Conservation (phyloP, 345 rosid genomes). For the thale cress (Arabidopsis thaliana) region TAIR10.1 NC_003071.7:11402501-11403000, state of each 20-base stretch:
- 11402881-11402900: slow-evolving; percentile 18
- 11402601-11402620: slow-evolving; percentile 96
- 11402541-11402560: slow-evolving; percentile 74
- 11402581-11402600: slow-evolving; percentile 91
- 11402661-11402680: slow-evolving; percentile 66
- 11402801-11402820: slow-evolving; percentile 54
- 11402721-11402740: slow-evolving; percentile 81
- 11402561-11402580: slow-evolving; percentile 74
- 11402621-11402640: slow-evolving; percentile 74
- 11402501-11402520: slow-evolving; percentile 34
- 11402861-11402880: slow-evolving; percentile 39
- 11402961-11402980: slow-evolving; percentile 27
- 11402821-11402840: slow-evolving; percentile 22
- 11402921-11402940: slow-evolving; percentile 37
- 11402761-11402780: slow-evolving; percentile 61
- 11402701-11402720: slow-evolving; percentile 77
- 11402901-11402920: slow-evolving; percentile 25
- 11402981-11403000: background rate
- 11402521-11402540: slow-evolving; percentile 50
- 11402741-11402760: slow-evolving; percentile 69
- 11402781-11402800: slow-evolving; percentile 73
- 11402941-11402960: slow-evolving; percentile 43
- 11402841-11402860: slow-evolving; percentile 30
- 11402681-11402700: slow-evolving; percentile 76
- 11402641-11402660: slow-evolving; percentile 76